These are phyloP conservation scores for Naganishia friedmannii DNA, from an alignment of 768 basidiomycete genomes.

Conservation along the genomic window DNA sequence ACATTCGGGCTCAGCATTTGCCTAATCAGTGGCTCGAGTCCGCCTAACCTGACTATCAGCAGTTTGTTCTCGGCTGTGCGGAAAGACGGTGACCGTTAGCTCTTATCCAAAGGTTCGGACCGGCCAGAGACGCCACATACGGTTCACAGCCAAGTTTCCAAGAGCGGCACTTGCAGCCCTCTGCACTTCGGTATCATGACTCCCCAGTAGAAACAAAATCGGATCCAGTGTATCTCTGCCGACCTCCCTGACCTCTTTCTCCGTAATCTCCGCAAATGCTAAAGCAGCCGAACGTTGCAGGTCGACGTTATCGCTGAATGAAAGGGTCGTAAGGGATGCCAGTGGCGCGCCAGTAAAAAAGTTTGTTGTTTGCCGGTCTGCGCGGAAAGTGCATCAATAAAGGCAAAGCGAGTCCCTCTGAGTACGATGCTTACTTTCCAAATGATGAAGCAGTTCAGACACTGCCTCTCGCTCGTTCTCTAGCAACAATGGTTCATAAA, in stretches of 20 bases:
- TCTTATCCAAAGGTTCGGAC: too few species aligned
- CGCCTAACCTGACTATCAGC: conserved; percentile 94
- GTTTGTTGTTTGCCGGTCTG: conserved; percentile 96
- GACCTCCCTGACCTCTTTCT: conserved; percentile 97
- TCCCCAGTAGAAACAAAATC: conserved; percentile 91
- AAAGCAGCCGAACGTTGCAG: conserved; percentile 95
- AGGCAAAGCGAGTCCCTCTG: neutral
- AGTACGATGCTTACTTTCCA: conserved; percentile 76
- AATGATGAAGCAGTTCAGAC: conserved; percentile 91
- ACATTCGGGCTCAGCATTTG: conserved; percentile 99
- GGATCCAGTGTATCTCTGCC: conserved; percentile 96
- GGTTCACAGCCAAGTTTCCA: conserved; percentile 96
- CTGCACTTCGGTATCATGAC: conserved; percentile 98
- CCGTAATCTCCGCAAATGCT: conserved; percentile 98
- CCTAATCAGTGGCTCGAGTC: conserved; percentile 92
- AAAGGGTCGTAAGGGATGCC: conserved; percentile 88
- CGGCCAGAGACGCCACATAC: conserved; percentile 58
- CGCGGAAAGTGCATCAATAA: conserved; percentile 1
- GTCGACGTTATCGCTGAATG: conserved; percentile 98
- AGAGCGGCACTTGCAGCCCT: conserved; percentile 95
- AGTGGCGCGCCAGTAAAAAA: conserved; percentile 94
- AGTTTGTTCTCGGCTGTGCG: conserved; percentile 91
- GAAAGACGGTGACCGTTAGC: neutral
- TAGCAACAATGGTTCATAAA: conserved; percentile 52
- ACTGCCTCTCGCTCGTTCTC: conserved; percentile 87